phyloP scores from a whole-genome alignment of 352 stramenopile genomes.

The Globisporangium paroecandrum region DNA sequence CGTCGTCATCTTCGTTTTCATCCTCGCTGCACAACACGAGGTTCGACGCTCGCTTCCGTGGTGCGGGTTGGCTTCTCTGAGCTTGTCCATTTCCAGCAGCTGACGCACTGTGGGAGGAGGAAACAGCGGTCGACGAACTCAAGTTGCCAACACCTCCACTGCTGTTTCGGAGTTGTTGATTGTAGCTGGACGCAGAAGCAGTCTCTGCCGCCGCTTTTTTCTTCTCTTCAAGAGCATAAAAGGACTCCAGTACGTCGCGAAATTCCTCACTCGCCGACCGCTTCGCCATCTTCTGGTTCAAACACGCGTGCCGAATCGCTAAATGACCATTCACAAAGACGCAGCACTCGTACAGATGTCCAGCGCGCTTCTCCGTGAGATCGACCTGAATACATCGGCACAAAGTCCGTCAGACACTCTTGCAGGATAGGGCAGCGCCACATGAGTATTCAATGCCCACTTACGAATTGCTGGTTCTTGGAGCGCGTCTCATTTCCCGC shows the following conservation, averaged over 20 bases:
- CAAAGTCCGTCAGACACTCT: constrained; percentile 8
- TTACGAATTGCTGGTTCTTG: constrained; percentile 27
- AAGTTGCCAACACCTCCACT: background rate
- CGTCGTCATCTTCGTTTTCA: constrained; percentile 56
- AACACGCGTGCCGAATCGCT: constrained; percentile 52
- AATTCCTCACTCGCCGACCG: constrained; percentile 69
- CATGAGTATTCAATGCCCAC: background rate
- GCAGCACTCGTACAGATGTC: constrained; percentile 44
- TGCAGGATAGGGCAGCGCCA: no score
- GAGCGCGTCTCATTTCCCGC: constrained; percentile 63
- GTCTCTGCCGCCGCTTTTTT: background rate
- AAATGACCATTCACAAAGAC: constrained; percentile 43
- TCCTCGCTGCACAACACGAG: constrained; percentile 62
- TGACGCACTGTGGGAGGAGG: background rate
- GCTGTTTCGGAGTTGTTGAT: background rate
- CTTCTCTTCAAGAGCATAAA: constrained; percentile 21
- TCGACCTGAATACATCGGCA: constrained; percentile 14
- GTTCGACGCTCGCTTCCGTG: constrained; percentile 25
- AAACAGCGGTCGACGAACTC: background rate
- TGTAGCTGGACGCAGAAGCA: background rate
- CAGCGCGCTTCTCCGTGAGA: constrained; percentile 16
- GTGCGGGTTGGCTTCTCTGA: background rate
- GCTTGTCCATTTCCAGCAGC: constrained; percentile 2
- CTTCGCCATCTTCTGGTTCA: constrained; percentile 74
- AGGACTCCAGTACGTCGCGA: constrained; percentile 52